These are phyloP conservation scores for Coemansia sp. DNA, from an alignment of 192 early-diverging fungal genomes.

Conservation along the genomic window DNA sequence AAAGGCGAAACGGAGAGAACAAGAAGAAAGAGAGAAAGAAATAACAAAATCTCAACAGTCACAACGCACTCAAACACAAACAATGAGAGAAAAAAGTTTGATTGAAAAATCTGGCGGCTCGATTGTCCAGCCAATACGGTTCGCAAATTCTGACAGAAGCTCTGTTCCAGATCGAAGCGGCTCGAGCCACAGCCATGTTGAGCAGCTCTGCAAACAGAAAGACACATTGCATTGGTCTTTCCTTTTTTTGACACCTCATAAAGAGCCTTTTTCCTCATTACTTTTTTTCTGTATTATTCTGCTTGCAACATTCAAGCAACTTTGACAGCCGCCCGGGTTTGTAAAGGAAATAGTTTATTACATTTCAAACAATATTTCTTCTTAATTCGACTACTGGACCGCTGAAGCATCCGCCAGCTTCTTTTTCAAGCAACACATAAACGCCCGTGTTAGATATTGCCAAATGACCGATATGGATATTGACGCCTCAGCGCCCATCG, in stretches of 20 bases:
- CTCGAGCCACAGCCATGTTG: not conserved
- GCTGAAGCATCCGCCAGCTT: no score
- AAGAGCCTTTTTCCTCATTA: no score
- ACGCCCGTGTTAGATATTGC: not conserved
- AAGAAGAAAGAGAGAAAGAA: not conserved
- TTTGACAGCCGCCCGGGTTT: no score
- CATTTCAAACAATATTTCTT: no score
- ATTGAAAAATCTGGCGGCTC: not conserved
- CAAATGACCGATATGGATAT: constrained; percentile 33
- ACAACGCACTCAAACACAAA: not conserved
- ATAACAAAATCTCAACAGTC: not conserved
- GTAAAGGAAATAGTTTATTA: no score
- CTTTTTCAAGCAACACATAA: not conserved
- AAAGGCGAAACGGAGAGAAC: not conserved
- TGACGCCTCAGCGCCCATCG: constrained; percentile 15
- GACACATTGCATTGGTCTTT: no score
- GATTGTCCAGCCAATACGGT: not conserved
- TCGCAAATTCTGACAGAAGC: not conserved
- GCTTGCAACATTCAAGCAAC: no score
- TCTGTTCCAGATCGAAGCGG: not conserved
- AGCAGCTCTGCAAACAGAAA: no score
- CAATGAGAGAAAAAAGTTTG: constrained; percentile 3
- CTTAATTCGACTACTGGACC: no score
- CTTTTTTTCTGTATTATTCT: no score
- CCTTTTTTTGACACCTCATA: no score